A percentile compares a stretch with the other conserved stretches of the same genome.
These are phyloP conservation scores for Lolium multiflorum DNA, from an alignment of 176 grass and related monocot species.

Conservation along the genomic window DNA sequence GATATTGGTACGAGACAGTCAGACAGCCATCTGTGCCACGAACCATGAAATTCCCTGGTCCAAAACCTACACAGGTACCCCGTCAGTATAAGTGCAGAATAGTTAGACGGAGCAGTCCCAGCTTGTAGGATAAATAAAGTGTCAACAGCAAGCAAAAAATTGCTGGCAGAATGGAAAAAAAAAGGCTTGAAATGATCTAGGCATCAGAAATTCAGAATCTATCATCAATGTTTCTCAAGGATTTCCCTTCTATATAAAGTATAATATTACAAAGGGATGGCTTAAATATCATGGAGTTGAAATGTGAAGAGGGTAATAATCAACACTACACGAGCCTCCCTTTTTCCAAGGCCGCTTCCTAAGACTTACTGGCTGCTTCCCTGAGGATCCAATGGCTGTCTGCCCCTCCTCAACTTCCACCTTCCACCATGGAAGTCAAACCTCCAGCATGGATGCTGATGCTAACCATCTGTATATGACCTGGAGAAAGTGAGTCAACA, in stretches of 20 bases:
- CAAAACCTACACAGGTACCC: constrained; percentile 9
- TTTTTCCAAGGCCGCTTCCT: constrained; percentile 38
- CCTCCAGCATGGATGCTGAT: constrained; percentile 28
- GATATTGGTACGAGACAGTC: no score
- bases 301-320: constrained; percentile 55
- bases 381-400: neutral
- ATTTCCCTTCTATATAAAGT: constrained; percentile 66
- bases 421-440: constrained; percentile 23
- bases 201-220: constrained; percentile 13
- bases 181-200: neutral
- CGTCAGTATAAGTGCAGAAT: neutral
- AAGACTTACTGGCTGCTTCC: constrained; percentile 42
- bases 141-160: neutral
- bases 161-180: neutral
- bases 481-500: constrained; percentile 31
- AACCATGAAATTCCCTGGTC: neutral
- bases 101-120: neutral
- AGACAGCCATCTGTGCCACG: neutral
- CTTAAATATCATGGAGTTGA: constrained; percentile 48
- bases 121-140: neutral
- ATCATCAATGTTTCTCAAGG: constrained; percentile 44
- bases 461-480: constrained; percentile 37
- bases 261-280: constrained; percentile 45
- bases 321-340: constrained; percentile 51
- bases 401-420: constrained; percentile 27